phyloP scores from a whole-genome alignment of 139 green algal genomes.

The Mychonastes homosphaera region DNA sequence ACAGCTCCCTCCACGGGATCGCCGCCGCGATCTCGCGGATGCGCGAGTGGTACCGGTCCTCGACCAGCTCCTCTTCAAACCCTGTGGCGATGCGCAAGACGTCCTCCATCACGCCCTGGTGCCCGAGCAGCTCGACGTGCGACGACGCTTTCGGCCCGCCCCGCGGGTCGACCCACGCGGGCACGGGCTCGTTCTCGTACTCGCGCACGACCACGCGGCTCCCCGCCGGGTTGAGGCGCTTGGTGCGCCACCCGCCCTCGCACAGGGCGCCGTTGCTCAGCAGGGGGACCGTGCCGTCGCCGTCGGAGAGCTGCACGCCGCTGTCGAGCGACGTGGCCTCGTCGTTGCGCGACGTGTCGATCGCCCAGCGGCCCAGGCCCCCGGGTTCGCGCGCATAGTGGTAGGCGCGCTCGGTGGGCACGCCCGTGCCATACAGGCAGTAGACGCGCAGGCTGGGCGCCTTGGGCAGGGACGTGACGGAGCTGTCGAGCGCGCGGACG shows the following conservation, averaged over 20 bases:
- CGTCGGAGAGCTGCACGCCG: constrained; percentile 41
- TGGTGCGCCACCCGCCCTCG: constrained; percentile 30
- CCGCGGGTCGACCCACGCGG: constrained; percentile 16
- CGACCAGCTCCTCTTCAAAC: constrained; percentile 23
- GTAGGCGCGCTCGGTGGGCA: constrained; percentile 50
- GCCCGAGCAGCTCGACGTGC: constrained; percentile 57
- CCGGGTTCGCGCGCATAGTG: too few species aligned
- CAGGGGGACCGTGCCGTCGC: constrained; percentile 60
- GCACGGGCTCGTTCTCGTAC: constrained; percentile 32
- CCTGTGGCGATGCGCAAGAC: constrained; percentile 40
- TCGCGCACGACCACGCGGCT: constrained; percentile 40
- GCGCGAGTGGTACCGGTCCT: neutral
- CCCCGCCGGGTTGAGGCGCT: constrained; percentile 48
- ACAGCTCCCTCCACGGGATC: constrained; percentile 16
- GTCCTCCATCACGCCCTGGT: constrained; percentile 43
- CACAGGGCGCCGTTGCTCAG: constrained; percentile 48
- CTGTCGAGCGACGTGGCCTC: too few species aligned
- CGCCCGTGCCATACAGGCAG: constrained; percentile 62
- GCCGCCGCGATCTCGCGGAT: constrained; percentile 6
- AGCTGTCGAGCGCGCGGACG: constrained; percentile 24
- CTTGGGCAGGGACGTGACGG: constrained; percentile 41
- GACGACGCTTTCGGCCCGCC: constrained; percentile 1
- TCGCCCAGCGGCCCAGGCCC: too few species aligned
- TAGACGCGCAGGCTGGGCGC: constrained; percentile 47
- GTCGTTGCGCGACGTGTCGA: too few species aligned